Evolutionary conservation across 345 rosid species (phyloP), one percentile per base, ranked within the genome.

Genomic region (Sonneratia alba): DNA sequence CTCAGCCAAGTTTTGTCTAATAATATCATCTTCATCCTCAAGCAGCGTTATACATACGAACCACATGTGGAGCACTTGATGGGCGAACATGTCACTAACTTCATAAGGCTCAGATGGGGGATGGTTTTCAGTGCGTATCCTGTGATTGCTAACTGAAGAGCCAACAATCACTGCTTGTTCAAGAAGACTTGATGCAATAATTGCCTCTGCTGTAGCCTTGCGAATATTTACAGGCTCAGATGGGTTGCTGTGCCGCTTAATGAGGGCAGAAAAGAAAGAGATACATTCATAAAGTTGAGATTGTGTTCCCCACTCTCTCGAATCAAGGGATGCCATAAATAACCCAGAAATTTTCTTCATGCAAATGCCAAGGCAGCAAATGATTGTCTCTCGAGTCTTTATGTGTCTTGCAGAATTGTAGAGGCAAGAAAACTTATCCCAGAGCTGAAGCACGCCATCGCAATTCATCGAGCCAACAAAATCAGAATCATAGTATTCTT

Each of bases 1-100:
- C 36, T 64, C 34, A 6, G 96, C 93, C 71, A 90, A 86, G 76
- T 73, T 79, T 75, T 87, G 83, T 75, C 98, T 83, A 73, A 94
- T 84, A 78, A 72, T 83, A 76, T 91, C 93, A 73, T 94, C 99
- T 86, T 94, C 99, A 57, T 94, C 99, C 84, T 94, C 99, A 68
- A 94, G 79, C 74, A 94, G 81, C 77, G 81, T 85, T 82, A 94
- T 83, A 79, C 97, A 88, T 18, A 83, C 74, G 75, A 91, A 87
- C 97, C 99, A 94, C 75, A 80, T 80, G 71, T 81, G 86, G 66
- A 94, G 83, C 27, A 87, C 76, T 70, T 82, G 90, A 80, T 57
- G 75, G 13, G 89, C 95, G 78, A 82, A 89, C 72, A 66, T 71
- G 68, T 74, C 79, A 68, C 70, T 74, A 69, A 82, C 76, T 65